phyloP scores from a whole-genome alignment of 31 red algal genomes.

The Asparagopsis taxiformis region DNA sequence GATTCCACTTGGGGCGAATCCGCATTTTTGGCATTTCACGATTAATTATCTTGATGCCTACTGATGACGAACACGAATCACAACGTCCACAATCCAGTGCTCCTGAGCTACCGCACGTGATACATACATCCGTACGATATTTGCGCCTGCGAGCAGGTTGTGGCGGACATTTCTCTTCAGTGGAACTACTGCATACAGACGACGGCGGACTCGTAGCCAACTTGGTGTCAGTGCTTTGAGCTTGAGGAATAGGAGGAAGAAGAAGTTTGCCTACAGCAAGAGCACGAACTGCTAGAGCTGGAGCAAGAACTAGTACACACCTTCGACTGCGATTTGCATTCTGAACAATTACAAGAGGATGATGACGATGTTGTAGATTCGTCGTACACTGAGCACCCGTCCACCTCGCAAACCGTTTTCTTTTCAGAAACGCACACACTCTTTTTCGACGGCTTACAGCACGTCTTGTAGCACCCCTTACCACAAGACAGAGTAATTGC shows the following conservation, averaged over 20 bases:
- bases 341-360: neutral
- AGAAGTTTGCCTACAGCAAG: slow-evolving; percentile 47
- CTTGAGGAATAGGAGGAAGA: slow-evolving; percentile 20
- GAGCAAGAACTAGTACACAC: slow-evolving; percentile 28
- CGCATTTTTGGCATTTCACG: slow-evolving; percentile 1
- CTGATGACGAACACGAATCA: neutral
- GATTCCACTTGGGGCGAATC: slow-evolving; percentile 9
- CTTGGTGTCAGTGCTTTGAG: slow-evolving; percentile 2
- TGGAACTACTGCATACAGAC: slow-evolving; percentile 20
- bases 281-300: slow-evolving; percentile 30
- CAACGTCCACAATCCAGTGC: slow-evolving; percentile 11
- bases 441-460: neutral
- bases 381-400: slow-evolving; percentile 3
- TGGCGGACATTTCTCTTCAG: slow-evolving; percentile 9
- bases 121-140: slow-evolving; percentile 16
- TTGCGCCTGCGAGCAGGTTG: neutral
- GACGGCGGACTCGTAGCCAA: slow-evolving; percentile 7
- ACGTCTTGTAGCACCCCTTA: slow-evolving; percentile 1
- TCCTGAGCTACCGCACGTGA: slow-evolving; percentile 12
- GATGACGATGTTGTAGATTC: slow-evolving; percentile 8
- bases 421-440: neutral
- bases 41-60: neutral
- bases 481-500: neutral
- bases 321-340: neutral
- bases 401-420: slow-evolving; percentile 5